Evolutionary conservation across 345 rosid species (phyloP).

Genomic region (Balakata baccata): DNA sequence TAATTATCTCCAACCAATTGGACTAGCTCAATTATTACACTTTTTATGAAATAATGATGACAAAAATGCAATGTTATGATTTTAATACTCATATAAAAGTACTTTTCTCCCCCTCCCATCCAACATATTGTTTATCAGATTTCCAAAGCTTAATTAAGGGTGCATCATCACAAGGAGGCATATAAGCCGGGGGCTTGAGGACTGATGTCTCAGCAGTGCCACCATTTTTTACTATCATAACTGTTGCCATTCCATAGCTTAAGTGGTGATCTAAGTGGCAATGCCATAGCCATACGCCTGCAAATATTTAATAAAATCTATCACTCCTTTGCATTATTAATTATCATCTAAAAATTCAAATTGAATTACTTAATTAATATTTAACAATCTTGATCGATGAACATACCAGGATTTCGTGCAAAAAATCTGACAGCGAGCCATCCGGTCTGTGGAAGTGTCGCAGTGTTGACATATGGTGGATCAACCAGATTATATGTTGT

Average conservation of each 20-base stretch:
- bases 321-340: no score
- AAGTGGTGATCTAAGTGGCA: constrained; percentile 29
- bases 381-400: neutral
- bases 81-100: no score
- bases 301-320: neutral
- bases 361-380: neutral
- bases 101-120: no score
- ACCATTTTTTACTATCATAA: constrained; percentile 30
- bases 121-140: neutral
- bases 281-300: constrained; percentile 10
- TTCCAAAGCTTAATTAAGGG: neutral
- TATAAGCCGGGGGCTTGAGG: constrained; percentile 13
- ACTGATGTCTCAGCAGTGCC: constrained; percentile 25
- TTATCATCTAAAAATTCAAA: no score
- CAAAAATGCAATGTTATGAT: no score
- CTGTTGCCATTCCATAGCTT: constrained; percentile 32
- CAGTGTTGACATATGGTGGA: constrained; percentile 18
- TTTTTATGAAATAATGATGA: no score
- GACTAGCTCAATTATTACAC: no score
- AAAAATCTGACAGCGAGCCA: constrained; percentile 19
- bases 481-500: constrained; percentile 25
- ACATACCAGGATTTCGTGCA: constrained; percentile 22
- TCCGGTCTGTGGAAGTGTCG: constrained; percentile 5
- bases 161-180: constrained; percentile 25
- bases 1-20: no score